A percentile compares a stretch with the other conserved stretches of the same genome.
Evolutionary conservation across 2,329 filamentous ascomycete genomes (phyloP).

Genomic region (Neopestalotiopsis rosae): DNA sequence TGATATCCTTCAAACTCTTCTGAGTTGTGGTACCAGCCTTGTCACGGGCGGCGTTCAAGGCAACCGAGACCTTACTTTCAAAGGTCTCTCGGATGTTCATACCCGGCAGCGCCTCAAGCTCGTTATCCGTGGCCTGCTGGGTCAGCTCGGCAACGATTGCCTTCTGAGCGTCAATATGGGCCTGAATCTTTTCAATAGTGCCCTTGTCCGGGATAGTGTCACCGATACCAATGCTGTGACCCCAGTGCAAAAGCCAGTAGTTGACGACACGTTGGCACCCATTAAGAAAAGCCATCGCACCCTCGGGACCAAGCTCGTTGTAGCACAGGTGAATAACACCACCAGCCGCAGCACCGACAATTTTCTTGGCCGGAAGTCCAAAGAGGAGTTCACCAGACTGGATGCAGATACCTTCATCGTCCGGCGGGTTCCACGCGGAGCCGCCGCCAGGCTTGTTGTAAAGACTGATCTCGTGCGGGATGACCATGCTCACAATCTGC

Average conservation of each 20-base stretch:
- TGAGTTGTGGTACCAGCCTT: conserved; percentile 92
- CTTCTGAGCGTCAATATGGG: conserved; percentile 83
- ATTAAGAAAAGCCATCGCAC: conserved; percentile 94
- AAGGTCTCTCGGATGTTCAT: conserved; percentile 99
- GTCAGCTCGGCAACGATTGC: conserved; percentile 78
- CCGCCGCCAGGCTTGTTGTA: conserved; percentile 67
- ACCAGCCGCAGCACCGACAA: conserved; percentile 84
- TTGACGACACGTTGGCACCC: conserved; percentile 93
- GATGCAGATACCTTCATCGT: conserved; percentile 81
- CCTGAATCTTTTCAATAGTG: conserved; percentile 85
- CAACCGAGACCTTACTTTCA: conserved; percentile 94
- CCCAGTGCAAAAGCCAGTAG: conserved; percentile 96
- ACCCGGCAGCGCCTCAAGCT: conserved; percentile 90
- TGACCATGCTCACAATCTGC: conserved; percentile 92
- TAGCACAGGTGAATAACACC: conserved; percentile 96
- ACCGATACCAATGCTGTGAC: conserved; percentile 97
- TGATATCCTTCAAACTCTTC: conserved; percentile 90
- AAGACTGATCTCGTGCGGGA: conserved; percentile 85
- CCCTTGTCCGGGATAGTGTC: conserved; percentile 91
- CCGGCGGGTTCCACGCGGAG: conserved; percentile 62
- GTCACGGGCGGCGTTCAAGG: conserved; percentile 94
- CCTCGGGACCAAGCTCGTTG: conserved; percentile 88
- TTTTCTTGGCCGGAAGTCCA: conserved; percentile 91
- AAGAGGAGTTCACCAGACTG: conserved; percentile 89
- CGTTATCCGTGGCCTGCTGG: conserved; percentile 79